A percentile compares a stretch with the other conserved stretches of the same genome.
phyloP scores from a whole-genome alignment of 148 eudicot species.

The Vaccinium darrowii region DNA sequence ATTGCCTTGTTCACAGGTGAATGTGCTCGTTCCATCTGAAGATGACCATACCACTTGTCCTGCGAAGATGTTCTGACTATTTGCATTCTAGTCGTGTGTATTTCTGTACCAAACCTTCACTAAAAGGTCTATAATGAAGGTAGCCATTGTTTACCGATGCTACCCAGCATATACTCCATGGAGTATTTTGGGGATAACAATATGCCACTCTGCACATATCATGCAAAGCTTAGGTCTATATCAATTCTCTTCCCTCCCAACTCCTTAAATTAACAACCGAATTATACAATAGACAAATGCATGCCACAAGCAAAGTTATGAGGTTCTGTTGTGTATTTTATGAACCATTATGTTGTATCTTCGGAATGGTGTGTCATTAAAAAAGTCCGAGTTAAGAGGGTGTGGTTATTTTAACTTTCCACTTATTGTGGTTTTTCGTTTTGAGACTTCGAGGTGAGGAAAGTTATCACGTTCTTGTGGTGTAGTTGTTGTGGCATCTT shows the following conservation, averaged over 20 bases:
- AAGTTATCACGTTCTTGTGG: background rate
- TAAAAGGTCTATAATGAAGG: background rate
- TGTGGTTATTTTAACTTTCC: background rate
- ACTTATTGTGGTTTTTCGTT: background rate
- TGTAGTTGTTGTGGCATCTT: background rate
- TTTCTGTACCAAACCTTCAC: slow-evolving; percentile 5
- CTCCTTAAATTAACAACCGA: background rate
- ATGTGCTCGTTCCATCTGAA: background rate
- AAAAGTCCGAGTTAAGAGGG: background rate
- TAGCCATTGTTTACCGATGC: background rate
- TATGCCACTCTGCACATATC: background rate
- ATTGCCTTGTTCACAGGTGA: slow-evolving; percentile 15
- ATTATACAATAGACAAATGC: background rate
- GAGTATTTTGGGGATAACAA: slow-evolving; percentile 1
- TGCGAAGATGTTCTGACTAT: background rate
- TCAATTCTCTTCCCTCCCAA: background rate
- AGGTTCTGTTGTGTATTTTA: background rate
- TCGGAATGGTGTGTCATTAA: background rate
- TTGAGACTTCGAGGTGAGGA: background rate
- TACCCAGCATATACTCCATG: background rate
- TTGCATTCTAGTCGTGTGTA: slow-evolving; percentile 2
- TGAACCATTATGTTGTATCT: background rate
- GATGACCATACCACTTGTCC: background rate
- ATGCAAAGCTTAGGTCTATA: background rate
- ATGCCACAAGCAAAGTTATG: background rate